These are phyloP conservation scores for Arthrobotrys musiformis DNA, from an alignment of 2,329 filamentous ascomycete genomes.

Conservation along the genomic window DNA sequence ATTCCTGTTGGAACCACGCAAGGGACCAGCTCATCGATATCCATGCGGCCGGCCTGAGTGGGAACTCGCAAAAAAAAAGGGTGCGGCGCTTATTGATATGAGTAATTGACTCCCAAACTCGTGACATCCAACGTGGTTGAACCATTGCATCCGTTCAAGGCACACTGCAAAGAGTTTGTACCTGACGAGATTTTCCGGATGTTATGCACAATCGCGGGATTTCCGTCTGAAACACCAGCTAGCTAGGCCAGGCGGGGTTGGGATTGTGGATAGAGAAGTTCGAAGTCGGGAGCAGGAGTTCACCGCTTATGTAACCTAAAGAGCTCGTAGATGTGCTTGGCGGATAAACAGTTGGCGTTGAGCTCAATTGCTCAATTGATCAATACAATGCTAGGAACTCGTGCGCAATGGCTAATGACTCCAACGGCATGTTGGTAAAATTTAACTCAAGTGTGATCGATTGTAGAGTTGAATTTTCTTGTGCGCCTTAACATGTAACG, in stretches of 20 bases:
- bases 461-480: too few species aligned
- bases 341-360: too few species aligned
- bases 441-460: too few species aligned
- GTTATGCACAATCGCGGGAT: conserved; percentile 16
- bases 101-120: too few species aligned
- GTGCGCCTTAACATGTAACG: too few species aligned
- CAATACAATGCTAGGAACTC: too few species aligned
- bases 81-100: not conserved
- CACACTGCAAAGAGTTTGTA: not conserved
- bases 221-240: conserved; percentile 18
- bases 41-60: conserved; percentile 14
- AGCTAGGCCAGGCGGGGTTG: conserved; percentile 15
- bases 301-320: not conserved
- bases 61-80: not conserved
- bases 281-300: not conserved
- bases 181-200: not conserved
- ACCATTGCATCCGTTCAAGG: not conserved
- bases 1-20: conserved; percentile 3
- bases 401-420: too few species aligned
- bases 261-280: not conserved
- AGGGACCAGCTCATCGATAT: conserved; percentile 21
- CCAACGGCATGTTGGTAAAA: too few species aligned
- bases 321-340: not conserved
- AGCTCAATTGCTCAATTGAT: too few species aligned
- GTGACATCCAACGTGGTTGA: conserved; percentile 13